Percentiles rank a stretch among this genome's conserved stretches.
Conservation (phyloP, 148 eudicot species). For the Fagopyrum esculentum region DNA sequence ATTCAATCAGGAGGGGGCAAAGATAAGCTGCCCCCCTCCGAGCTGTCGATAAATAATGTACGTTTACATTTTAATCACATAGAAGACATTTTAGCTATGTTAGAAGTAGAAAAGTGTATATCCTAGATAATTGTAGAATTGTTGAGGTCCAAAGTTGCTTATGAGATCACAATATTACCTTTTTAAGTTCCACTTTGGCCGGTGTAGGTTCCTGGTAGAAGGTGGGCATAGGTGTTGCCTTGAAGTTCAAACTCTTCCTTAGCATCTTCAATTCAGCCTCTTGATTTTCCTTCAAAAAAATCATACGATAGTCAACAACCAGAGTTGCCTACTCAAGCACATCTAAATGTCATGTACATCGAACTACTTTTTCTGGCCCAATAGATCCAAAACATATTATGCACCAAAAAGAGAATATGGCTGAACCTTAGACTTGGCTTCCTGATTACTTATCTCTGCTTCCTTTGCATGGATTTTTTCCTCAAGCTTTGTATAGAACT, state of each 20-base stretch:
- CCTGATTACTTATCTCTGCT: constrained; percentile 59
- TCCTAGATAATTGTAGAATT: background rate
- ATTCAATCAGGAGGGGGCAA: background rate
- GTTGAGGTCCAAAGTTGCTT: background rate
- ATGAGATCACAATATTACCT: constrained; percentile 32
- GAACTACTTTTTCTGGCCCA: background rate
- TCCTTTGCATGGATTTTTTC: constrained; percentile 87
- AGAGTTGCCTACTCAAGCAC: background rate
- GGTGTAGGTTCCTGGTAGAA: constrained; percentile 90
- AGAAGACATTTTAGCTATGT: background rate
- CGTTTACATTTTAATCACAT: background rate
- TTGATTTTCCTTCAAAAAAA: constrained; percentile 60
- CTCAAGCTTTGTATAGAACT: constrained; percentile 86
- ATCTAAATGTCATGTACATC: background rate
- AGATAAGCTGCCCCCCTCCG: too few species aligned
- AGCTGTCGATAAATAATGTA: too few species aligned
- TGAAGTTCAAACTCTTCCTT: constrained; percentile 71
- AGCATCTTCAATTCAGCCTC: constrained; percentile 77
- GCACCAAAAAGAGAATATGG: background rate
- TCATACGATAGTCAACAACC: background rate
- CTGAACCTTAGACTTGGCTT: constrained; percentile 72
- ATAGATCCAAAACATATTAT: background rate
- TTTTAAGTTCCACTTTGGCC: constrained; percentile 74
- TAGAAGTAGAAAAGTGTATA: background rate
- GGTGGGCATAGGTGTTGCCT: constrained; percentile 88